Base-by-base conservation (phyloP, 1,139 yeast species). In the Geotrichum siamense region DNA sequence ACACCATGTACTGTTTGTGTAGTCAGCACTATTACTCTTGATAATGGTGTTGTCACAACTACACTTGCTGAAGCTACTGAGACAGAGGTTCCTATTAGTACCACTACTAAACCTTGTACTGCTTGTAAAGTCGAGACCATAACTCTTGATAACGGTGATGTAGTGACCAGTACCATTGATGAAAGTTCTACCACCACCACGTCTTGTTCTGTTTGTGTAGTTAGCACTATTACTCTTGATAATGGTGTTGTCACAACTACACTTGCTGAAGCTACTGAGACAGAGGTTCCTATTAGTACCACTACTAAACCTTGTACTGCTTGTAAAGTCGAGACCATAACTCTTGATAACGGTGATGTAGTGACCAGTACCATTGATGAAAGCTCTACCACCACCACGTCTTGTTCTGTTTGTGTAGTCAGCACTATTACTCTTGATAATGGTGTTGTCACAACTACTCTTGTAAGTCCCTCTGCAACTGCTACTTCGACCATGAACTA, bases 81-180 rank as follows among this genome's bases (percentile, higher is more conserved):
- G n/a, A 28, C 16, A 9, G 26, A 23, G 6, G 26, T 23, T 23
- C 26, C 26, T 8, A 23, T 10, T 23, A 23, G 9, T 23, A 23
- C 26, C 10, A 23, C 26, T 23, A 23, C n/a, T n/a, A n/a, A n/a
- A n/a, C 33, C 41, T 12, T 42, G 45, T n/a, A 17, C 45, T 21
- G 39, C n/a, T 12, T 42, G 45, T 25, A 26, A 31, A 13, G 37
- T 21, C 8, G n/a, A 9, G 10, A 22, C n/a, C 5, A 20, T 20
- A 6, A 33, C 37, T 20, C 17, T 33, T 3, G 13, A 9, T 10
- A 17, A 33, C 13, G 37, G 37, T 6, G n/a, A 8, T 22, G 26
- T 33, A 9, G 15, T 6, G 5, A 20, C 37, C 3, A 21, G 19
- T n/a, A 38, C 41, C 20, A 16, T 21, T 29, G 41, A 20, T 2